A percentile compares a stretch with the other conserved stretches of the same genome.
Conservation (phyloP, 2,329 filamentous ascomycete species). For the Colletotrichum sublineola region DNA sequence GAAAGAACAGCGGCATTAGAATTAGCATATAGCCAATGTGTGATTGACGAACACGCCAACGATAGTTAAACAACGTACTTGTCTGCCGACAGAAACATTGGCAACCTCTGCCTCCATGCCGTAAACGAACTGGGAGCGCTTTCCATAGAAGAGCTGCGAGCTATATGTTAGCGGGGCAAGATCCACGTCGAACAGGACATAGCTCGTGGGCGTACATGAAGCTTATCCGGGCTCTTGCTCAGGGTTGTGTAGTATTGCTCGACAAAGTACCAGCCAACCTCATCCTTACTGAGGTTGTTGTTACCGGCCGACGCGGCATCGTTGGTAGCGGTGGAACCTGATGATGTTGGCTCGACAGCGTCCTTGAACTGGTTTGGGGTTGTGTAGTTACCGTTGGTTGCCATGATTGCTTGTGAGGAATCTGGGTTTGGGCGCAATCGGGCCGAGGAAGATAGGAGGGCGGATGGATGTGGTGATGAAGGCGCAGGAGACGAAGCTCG, state of each 20-base stretch:
- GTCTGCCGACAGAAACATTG: conserved; percentile 86
- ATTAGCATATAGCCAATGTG: conserved; percentile 39
- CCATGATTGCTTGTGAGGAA: conserved; percentile 57
- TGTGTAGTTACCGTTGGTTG: conserved; percentile 68
- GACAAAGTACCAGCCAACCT: conserved; percentile 99
- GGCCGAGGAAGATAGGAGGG: conserved; percentile 27
- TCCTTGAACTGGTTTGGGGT: conserved; percentile 59
- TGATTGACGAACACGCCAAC: conserved; percentile 18
- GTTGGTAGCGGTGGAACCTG: conserved; percentile 52
- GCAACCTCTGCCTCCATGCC: conserved; percentile 92
- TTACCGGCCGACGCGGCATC: conserved; percentile 51
- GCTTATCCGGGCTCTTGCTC: conserved; percentile 93
- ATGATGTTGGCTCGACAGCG: conserved; percentile 55
- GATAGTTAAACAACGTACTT: conserved; percentile 69
- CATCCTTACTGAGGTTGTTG: conserved; percentile 80
- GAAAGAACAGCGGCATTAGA: background rate
- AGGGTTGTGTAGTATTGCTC: conserved; percentile 99
- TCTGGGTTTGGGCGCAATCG: conserved; percentile 38
- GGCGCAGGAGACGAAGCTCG: conserved; percentile 32
- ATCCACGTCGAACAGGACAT: background rate
- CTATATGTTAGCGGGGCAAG: conserved; percentile 11
- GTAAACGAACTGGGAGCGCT: conserved; percentile 94
- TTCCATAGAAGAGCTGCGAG: conserved; percentile 88
- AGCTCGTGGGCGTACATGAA: conserved; percentile 72
- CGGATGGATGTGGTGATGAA: conserved; percentile 5